These are phyloP conservation scores for Lolium multiflorum DNA, from an alignment of 176 grass and related monocot species.

Conservation along the genomic window DNA sequence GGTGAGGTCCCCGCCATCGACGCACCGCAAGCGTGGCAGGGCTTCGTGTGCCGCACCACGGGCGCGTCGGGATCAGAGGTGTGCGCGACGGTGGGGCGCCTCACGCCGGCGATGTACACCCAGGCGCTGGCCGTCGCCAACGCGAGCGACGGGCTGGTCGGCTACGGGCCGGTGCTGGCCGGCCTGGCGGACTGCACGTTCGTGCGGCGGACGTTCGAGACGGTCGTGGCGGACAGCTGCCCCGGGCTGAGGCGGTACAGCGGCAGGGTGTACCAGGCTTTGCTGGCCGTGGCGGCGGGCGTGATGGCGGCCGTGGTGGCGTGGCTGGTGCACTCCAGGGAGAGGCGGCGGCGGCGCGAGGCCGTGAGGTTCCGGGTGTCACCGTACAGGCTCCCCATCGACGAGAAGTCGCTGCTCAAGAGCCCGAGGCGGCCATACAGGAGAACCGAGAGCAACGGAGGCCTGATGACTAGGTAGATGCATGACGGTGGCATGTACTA, in stretches of 20 bases:
- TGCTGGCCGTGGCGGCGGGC: constrained; percentile 53
- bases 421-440: constrained; percentile 52
- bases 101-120: constrained; percentile 67
- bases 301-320: constrained; percentile 47
- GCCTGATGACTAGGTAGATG: not conserved
- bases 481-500: not conserved
- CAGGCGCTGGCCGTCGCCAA: constrained; percentile 43
- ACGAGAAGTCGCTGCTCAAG: constrained; percentile 60
- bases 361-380: constrained; percentile 34
- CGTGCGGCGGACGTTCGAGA: constrained; percentile 66
- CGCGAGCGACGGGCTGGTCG: constrained; percentile 52
- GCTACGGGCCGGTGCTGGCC: constrained; percentile 53
- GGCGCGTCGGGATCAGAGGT: constrained; percentile 34
- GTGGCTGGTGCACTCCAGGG: constrained; percentile 54
- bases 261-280: constrained; percentile 50
- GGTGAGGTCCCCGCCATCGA: constrained; percentile 43
- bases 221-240: constrained; percentile 49
- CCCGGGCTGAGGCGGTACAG: constrained; percentile 60
- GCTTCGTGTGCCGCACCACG: constrained; percentile 38
- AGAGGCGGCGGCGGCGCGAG: constrained; percentile 47
- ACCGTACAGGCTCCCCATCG: constrained; percentile 56
- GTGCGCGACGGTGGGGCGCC: constrained; percentile 8
- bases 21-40: constrained; percentile 38
- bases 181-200: constrained; percentile 70
- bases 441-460: constrained; percentile 38